phyloP scores from a whole-genome alignment of 495 filamentous ascomycete genomes.

The Clavariopsis aquatica region DNA sequence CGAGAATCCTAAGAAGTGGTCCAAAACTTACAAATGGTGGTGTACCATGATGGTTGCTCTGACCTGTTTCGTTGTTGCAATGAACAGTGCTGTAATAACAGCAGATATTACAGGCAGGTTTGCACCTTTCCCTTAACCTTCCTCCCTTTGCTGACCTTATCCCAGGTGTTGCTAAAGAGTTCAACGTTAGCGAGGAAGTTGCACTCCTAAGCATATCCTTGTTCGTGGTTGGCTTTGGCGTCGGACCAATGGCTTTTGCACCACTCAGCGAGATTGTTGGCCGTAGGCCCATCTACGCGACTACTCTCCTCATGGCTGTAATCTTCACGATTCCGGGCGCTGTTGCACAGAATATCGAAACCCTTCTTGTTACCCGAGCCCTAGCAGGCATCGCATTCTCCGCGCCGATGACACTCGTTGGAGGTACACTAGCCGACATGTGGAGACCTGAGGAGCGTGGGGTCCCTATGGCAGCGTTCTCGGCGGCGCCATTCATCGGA shows the following conservation, averaged over 20 bases:
- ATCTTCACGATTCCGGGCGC: constrained; percentile 78
- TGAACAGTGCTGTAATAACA: constrained; percentile 66
- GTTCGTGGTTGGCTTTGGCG: constrained; percentile 78
- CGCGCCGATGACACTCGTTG: constrained; percentile 80
- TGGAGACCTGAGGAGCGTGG: constrained; percentile 82
- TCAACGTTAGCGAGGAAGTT: constrained; percentile 66
- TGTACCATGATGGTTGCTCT: constrained; percentile 66
- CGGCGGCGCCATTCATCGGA: constrained; percentile 74
- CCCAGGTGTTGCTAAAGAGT: constrained; percentile 54
- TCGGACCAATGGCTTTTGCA: constrained; percentile 82
- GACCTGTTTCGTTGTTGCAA: constrained; percentile 67
- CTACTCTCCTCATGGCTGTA: constrained; percentile 65
- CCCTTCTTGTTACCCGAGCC: constrained; percentile 68
- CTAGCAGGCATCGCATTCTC: constrained; percentile 82
- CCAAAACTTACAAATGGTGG: constrained; percentile 64
- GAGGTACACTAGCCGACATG: constrained; percentile 76
- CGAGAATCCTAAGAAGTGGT: constrained; percentile 71
- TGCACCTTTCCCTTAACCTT: constrained; percentile 61
- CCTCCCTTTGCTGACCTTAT: constrained; percentile 59
- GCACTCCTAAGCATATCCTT: constrained; percentile 64
- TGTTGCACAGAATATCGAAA: constrained; percentile 70
- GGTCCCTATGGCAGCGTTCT: constrained; percentile 85
- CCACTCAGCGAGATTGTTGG: constrained; percentile 74
- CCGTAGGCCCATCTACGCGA: constrained; percentile 64
- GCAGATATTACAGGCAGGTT: constrained; percentile 60